These are phyloP conservation scores for Lodderomyces orthopsilosis DNA, from an alignment of 1,139 yeast genomes.

Conservation along the genomic window DNA sequence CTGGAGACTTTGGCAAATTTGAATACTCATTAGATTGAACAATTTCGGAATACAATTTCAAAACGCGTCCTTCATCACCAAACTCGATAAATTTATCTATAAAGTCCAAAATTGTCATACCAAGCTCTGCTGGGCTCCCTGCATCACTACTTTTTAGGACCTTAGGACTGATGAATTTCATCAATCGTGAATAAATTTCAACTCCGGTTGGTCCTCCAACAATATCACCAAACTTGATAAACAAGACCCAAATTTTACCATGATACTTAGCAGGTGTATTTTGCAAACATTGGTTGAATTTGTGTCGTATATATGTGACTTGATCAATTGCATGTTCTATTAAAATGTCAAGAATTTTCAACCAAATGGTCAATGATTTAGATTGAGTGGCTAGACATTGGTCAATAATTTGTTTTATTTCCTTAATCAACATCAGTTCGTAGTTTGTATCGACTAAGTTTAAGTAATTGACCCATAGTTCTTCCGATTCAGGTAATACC, in stretches of 20 bases:
- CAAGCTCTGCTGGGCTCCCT: slow-evolving; percentile 1
- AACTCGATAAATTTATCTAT: slow-evolving; percentile 24
- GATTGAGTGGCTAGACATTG: slow-evolving; percentile 30
- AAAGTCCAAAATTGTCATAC: slow-evolving; percentile 17
- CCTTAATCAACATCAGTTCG: slow-evolving; percentile 26
- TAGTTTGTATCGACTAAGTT: slow-evolving; percentile 30
- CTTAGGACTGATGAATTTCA: slow-evolving; percentile 25
- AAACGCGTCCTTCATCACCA: slow-evolving; percentile 19
- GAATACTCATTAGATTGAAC: slow-evolving; percentile 14
- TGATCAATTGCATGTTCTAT: slow-evolving; percentile 28
- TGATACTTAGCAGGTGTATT: slow-evolving; percentile 54
- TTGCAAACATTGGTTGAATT: slow-evolving; percentile 54
- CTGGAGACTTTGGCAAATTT: slow-evolving; percentile 15
- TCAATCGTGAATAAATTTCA: slow-evolving; percentile 43
- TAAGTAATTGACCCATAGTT: slow-evolving; percentile 57
- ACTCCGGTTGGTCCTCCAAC: slow-evolving; percentile 45
- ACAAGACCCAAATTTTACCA: slow-evolving; percentile 58
- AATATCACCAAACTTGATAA: slow-evolving; percentile 48
- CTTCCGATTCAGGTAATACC: slow-evolving; percentile 46
- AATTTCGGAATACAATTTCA: slow-evolving; percentile 17
- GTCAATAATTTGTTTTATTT: slow-evolving; percentile 44
- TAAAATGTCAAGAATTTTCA: slow-evolving; percentile 49
- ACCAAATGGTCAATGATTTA: slow-evolving; percentile 56
- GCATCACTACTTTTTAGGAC: slow-evolving; percentile 6
- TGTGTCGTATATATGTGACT: slow-evolving; percentile 42